These are phyloP conservation scores for Xylariaceae sp. DNA, from an alignment of 2,329 filamentous ascomycete genomes.

Conservation along the genomic window DNA sequence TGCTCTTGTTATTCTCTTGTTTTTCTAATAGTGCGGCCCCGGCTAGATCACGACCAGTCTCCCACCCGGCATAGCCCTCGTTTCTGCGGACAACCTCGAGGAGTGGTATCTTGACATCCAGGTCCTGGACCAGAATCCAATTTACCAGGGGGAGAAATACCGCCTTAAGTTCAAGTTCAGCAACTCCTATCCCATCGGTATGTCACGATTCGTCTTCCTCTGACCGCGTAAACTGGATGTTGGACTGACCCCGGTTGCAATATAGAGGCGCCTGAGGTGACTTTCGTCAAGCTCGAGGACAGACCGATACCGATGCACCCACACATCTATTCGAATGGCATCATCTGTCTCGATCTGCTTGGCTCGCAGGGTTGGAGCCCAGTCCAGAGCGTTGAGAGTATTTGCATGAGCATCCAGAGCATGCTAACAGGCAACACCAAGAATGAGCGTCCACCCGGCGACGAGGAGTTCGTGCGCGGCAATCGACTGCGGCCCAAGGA, in stretches of 20 bases:
- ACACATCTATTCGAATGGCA: conserved; percentile 97
- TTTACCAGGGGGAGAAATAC: conserved; percentile 78
- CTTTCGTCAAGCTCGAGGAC: conserved; percentile 66
- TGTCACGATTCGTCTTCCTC: conserved; percentile 15
- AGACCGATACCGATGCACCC: conserved; percentile 87
- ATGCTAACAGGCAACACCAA: conserved; percentile 96
- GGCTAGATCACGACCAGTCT: conserved; percentile 51
- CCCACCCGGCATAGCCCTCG: conserved; percentile 70
- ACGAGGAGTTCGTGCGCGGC: conserved; percentile 80
- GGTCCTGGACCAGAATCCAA: conserved; percentile 84
- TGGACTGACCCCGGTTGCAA: conserved; percentile 11
- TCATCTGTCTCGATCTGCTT: conserved; percentile 94
- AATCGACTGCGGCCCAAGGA: conserved; percentile 79
- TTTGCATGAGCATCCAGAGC: conserved; percentile 96
- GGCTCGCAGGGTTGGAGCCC: conserved; percentile 89
- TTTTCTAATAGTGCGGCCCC: not conserved
- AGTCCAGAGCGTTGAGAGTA: conserved; percentile 93
- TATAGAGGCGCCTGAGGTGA: conserved; percentile 88
- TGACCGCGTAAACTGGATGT: not conserved
- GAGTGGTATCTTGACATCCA: conserved; percentile 91
- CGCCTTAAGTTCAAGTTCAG: conserved; percentile 85
- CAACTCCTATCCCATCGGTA: conserved; percentile 85
- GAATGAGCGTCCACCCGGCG: conserved; percentile 84
- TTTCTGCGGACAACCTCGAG: conserved; percentile 76
- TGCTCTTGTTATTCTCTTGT: not conserved